Conservation (phyloP, 169 alveolate species). For the Plasmodium vinckei region DNA sequence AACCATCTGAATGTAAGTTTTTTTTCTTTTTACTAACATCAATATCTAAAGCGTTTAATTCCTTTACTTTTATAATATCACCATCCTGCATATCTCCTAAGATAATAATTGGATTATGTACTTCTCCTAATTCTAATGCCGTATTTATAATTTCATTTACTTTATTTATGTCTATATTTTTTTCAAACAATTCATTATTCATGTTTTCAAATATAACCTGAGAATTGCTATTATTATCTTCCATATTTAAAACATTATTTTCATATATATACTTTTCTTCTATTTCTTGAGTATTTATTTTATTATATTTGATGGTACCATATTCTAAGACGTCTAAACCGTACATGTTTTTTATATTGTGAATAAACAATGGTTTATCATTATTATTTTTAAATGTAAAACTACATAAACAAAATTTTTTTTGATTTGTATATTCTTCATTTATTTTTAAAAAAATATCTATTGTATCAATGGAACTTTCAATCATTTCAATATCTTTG, state of each 20-base stretch:
- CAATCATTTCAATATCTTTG: slow-evolving; percentile 46
- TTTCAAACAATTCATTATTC: slow-evolving; percentile 22
- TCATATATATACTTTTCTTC: slow-evolving; percentile 63
- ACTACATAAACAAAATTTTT: slow-evolving; percentile 34
- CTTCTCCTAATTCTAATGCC: slow-evolving; percentile 27
- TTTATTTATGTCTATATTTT: slow-evolving; percentile 20
- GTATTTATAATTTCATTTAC: slow-evolving; percentile 9
- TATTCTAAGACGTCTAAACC: slow-evolving; percentile 67
- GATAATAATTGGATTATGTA: slow-evolving; percentile 53
- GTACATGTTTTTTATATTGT: slow-evolving; percentile 65
- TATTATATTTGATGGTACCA: slow-evolving; percentile 66
- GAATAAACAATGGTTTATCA: slow-evolving; percentile 37
- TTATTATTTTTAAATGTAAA: slow-evolving; percentile 35
- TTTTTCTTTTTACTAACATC: slow-evolving; percentile 6
- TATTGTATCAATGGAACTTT: slow-evolving; percentile 38
- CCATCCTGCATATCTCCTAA: slow-evolving; percentile 74
- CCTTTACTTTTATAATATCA: slow-evolving; percentile 41
- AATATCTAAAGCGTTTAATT: slow-evolving; percentile 21
- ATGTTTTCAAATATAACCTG: slow-evolving; percentile 31
- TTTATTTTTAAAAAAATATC: slow-evolving; percentile 67
- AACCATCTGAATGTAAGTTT: slow-evolving; percentile 32
- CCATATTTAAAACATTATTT: slow-evolving; percentile 40
- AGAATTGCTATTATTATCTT: slow-evolving; percentile 15
- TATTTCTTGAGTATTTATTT: slow-evolving; percentile 39
- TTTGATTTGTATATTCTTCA: slow-evolving; percentile 36